Base-by-base conservation (phyloP, 176 grass and related monocot genomes). In the Calamus simplicifolius region DNA sequence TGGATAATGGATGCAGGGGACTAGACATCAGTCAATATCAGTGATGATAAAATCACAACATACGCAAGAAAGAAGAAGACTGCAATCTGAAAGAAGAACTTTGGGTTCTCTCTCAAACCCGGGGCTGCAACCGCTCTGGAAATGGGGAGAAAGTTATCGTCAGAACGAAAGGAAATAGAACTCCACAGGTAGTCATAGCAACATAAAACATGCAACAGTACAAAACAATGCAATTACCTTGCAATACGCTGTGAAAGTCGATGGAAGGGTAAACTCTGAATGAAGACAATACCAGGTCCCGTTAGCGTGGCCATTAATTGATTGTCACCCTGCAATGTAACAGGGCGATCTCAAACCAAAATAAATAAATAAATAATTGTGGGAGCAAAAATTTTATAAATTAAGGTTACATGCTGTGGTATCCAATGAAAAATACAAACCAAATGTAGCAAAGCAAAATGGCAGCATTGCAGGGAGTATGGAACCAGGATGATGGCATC, bases 21-120 rank as follows among this genome's bases (percentile, higher is more conserved):
- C 85, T 98, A 88, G 75, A 91, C 81, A 78, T 98, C 87, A 2
- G 93, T 92, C 73, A 98, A 76, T 75, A 92, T 85, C 82, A 98
- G 83, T 5, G 93, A 98, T 35, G 87, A 98, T 78, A 98, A 75
- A 81, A 98, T 98, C 87, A 98, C 83, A 26, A 98, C 75, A 70
- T 92, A 98, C 1, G 93, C 87, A 13, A 92, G 63, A 69, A 92
- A 91, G 78, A 98, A 98, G 69, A 98, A 92, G 64, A 98, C 71
- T 27, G 75, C 75, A 12, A 98, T 85, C 75, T 98, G 93, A 77
- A 98, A 75, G 69, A 98, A 80, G 69, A 98, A 92, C 84, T 81
- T 98, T 25, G 93, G 87, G 52, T 98, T 92, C 18, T 98, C 87
- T 61, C 93, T 82, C 81, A 98, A 79, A 73, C 87, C 85, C 70